Base-by-base conservation (phyloP, 306 rosid species). In the Trifolium subterraneum region DNA sequence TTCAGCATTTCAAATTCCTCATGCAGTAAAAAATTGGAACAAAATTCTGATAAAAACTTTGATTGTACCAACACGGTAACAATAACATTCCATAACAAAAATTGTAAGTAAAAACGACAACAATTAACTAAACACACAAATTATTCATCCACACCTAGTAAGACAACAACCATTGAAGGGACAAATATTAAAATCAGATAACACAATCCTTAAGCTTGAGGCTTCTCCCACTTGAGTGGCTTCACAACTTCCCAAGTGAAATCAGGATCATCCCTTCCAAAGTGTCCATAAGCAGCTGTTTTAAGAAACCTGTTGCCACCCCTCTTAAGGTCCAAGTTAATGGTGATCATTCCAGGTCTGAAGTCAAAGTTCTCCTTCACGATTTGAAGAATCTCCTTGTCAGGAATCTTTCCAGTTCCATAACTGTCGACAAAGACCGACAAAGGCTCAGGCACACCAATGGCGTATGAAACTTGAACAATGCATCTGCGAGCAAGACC, bases 211-310 rank as follows among this genome's bases (percentile, higher is more conserved):
- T 79, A 86, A 79, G 94, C 84, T 66, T 88, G 92, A 47, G 98
- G 92, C 85, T 95, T 90, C 81, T 95, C 98, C 92, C 93, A 87
- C 86, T 95, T 88, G 79, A 95, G 99, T 84, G 98, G 98, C 97
- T 95, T 95, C 70, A 95, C 96, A 76, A 85, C 85, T 86, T 95
- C 99, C 99, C 99, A 95, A 68, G 99, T 92, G 90, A 95, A 95
- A 78, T 95, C 99, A 1, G 98, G 73, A 70, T 92, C 99, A 31
- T 95, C 98, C 88, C 99, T 88, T 79, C 99, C 99, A 0, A 95
- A 95, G 83, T 95, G 99, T 84, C 99, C 99, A 44, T 95, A 95
- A 10, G 99, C 99, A 29, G 99, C 99, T 9, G 99, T 92, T 92
- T 95, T 95, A 73, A 92, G 84, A 81, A 95, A 95, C 82, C 99